phyloP scores from a whole-genome alignment of 345 rosid species.

The Lumnitzera littorea region DNA sequence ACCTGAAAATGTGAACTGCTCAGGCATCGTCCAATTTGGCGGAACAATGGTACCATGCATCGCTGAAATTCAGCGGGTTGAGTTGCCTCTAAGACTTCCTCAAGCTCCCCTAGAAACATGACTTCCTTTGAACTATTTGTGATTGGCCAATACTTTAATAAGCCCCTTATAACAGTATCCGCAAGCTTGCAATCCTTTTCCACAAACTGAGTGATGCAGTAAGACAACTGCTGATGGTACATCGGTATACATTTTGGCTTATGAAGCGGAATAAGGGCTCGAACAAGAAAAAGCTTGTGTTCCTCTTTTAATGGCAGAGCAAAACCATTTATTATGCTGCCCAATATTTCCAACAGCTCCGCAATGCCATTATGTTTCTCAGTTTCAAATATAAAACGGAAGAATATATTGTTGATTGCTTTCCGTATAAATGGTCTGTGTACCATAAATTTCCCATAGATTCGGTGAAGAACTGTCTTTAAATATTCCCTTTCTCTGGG shows the following conservation, averaged over 20 bases:
- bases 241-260: constrained; percentile 65
- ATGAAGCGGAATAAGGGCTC: constrained; percentile 81
- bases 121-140: constrained; percentile 90
- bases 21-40: constrained; percentile 63
- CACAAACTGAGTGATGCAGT: constrained; percentile 79
- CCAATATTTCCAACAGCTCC: constrained; percentile 71
- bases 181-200: constrained; percentile 87
- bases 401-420: constrained; percentile 73
- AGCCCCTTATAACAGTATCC: constrained; percentile 70
- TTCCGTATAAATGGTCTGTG: constrained; percentile 81
- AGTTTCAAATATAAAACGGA: constrained; percentile 70
- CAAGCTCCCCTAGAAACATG: constrained; percentile 75
- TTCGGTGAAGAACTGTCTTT: constrained; percentile 70
- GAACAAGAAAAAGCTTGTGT: constrained; percentile 83
- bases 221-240: constrained; percentile 79
- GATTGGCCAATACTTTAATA: constrained; percentile 78
- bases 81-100: constrained; percentile 87
- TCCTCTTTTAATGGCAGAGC: constrained; percentile 85
- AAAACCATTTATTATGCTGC: constrained; percentile 86
- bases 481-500: constrained; percentile 76
- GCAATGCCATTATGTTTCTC: constrained; percentile 86
- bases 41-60: constrained; percentile 76
- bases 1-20: constrained; percentile 91
- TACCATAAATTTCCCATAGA: constrained; percentile 88
- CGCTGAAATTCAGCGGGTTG: constrained; percentile 84